These are phyloP conservation scores for Hericium alpestre DNA, from an alignment of 768 basidiomycete genomes.

Conservation along the genomic window DNA sequence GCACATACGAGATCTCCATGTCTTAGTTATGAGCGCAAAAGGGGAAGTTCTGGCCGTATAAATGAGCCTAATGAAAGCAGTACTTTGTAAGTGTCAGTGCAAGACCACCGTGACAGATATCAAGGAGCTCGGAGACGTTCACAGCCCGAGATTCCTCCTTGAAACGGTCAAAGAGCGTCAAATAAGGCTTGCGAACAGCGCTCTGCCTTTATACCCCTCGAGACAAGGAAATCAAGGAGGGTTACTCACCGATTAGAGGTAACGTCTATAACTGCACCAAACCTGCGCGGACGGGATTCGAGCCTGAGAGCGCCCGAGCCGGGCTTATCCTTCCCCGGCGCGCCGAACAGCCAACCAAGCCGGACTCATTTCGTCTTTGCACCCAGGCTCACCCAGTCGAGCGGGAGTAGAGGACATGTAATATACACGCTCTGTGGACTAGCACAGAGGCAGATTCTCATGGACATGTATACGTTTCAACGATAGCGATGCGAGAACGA, in stretches of 20 bases:
- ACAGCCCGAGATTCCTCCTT: no score
- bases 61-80: no score
- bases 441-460: neutral
- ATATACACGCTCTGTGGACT: neutral
- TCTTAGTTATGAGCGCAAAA: neutral
- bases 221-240: neutral
- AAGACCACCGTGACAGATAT: no score
- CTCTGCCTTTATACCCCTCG: neutral
- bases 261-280: neutral
- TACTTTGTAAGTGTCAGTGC: no score
- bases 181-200: neutral
- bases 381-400: neutral
- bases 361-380: neutral
- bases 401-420: neutral
- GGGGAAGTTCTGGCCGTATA: neutral
- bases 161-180: no score
- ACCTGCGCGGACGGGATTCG: neutral
- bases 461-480: neutral
- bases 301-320: neutral
- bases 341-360: neutral
- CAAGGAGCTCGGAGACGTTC: no score
- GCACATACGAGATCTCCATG: slow-evolving; percentile 12
- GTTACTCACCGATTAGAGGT: neutral
- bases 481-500: neutral
- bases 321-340: neutral